phyloP scores from a whole-genome alignment of 225 moss, liverwort and hornwort genomes.

The Thuidium tamariscinum region DNA sequence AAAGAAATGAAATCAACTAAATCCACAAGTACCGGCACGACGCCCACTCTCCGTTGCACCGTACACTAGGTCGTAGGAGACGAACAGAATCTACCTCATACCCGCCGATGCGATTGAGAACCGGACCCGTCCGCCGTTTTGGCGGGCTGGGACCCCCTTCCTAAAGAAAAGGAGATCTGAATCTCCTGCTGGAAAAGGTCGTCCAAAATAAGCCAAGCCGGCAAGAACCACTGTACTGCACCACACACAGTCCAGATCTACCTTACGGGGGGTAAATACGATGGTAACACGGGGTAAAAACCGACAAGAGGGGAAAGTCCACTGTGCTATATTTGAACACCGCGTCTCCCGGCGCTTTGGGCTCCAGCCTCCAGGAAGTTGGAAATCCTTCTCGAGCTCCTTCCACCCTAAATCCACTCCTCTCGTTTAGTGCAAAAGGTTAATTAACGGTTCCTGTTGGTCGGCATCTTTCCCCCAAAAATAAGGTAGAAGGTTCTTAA shows the following conservation, averaged over 20 bases:
- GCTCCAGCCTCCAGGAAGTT: background rate
- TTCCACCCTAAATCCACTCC: background rate
- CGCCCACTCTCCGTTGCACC: no score
- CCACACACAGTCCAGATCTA: background rate
- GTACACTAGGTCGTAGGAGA: no score
- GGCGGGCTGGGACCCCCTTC: background rate
- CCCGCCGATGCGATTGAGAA: background rate
- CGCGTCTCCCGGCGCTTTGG: background rate
- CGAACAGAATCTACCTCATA: no score
- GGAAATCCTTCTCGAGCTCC: background rate
- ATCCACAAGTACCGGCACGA: no score
- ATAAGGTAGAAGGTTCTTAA: no score
- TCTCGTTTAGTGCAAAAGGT: background rate
- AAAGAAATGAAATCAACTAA: no score
- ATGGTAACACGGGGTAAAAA: background rate
- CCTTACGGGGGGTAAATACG: background rate
- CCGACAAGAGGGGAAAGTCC: background rate
- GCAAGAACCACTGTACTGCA: background rate
- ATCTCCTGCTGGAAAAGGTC: background rate
- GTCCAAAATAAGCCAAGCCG: background rate
- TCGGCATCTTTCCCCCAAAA: background rate
- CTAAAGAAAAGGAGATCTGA: conserved; percentile 8
- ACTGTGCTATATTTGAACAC: background rate
- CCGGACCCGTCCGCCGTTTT: background rate
- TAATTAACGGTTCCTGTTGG: background rate